Percentiles rank a stretch among this genome's conserved stretches.
Conservation (phyloP, 352 stramenopile genomes). For the Phytopythium litorale region DNA sequence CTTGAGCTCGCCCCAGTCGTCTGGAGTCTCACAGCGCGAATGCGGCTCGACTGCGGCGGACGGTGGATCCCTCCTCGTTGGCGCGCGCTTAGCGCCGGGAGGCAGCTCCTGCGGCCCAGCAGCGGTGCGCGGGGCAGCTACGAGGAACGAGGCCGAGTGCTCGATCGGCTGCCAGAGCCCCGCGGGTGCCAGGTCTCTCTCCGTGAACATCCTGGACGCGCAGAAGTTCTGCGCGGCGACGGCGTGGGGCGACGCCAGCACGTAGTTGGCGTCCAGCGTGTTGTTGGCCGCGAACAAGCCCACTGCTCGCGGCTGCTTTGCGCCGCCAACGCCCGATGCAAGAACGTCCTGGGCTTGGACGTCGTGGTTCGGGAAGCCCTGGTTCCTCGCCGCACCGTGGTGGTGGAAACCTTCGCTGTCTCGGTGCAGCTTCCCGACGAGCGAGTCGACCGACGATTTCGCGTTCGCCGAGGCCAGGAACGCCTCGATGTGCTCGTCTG, state of each 20-base stretch:
- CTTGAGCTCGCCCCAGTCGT: conserved; percentile 36
- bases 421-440: conserved; percentile 47
- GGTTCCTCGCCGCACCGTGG: conserved; percentile 42
- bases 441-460: not conserved
- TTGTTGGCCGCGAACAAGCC: conserved; percentile 53
- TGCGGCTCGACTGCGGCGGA: not conserved
- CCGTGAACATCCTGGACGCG: conserved; percentile 26
- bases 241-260: conserved; percentile 41
- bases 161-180: conserved; percentile 49
- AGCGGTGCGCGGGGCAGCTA: not conserved
- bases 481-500: conserved; percentile 5
- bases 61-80: not conserved
- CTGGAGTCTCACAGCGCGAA: not conserved
- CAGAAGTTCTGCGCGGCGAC: conserved; percentile 59
- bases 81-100: not conserved
- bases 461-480: conserved; percentile 3
- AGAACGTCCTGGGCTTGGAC: conserved; percentile 24
- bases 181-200: conserved; percentile 13
- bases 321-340: conserved; percentile 1
- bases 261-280: conserved; percentile 69
- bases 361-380: conserved; percentile 54
- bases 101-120: not conserved
- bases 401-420: conserved; percentile 49
- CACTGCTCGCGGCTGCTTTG: conserved; percentile 14
- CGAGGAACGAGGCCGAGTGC: conserved; percentile 12